A percentile compares a stretch with the other conserved stretches of the same genome.
phyloP scores from a whole-genome alignment of 2,329 filamentous ascomycete genomes.

The Erysiphe pulchra region DNA sequence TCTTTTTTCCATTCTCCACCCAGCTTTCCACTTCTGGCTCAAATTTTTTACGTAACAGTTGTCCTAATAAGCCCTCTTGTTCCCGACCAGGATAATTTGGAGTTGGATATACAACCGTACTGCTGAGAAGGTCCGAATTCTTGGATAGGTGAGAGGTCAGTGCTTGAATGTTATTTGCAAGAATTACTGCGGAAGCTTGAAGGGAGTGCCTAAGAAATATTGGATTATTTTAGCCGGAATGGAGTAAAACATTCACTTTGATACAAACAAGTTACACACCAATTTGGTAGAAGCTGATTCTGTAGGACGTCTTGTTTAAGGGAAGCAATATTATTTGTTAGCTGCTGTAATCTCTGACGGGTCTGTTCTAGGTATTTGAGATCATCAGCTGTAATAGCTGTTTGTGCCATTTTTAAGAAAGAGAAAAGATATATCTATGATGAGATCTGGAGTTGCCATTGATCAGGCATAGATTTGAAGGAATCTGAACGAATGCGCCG shows the following conservation, averaged over 20 bases:
- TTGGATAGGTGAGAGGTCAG: constrained; percentile 38
- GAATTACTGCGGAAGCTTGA: constrained; percentile 44
- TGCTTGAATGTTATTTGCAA: constrained; percentile 42
- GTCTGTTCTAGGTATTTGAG: constrained; percentile 45
- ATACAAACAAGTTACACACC: constrained; percentile 20
- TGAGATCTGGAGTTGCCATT: too few relatives aligned
- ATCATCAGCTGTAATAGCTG: constrained; percentile 20
- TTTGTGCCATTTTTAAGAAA: constrained; percentile 5
- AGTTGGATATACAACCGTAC: constrained; percentile 48
- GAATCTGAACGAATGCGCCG: too few relatives aligned
- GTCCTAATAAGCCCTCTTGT: constrained; percentile 37
- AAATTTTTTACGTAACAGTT: constrained; percentile 59
- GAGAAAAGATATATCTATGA: too few relatives aligned
- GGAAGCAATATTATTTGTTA: constrained; percentile 41
- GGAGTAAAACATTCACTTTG: background rate
- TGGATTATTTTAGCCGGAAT: background rate
- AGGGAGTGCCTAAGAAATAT: constrained; percentile 31
- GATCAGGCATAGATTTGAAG: too few relatives aligned
- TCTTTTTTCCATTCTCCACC: constrained; percentile 34
- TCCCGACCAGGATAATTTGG: constrained; percentile 48
- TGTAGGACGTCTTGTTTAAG: constrained; percentile 33
- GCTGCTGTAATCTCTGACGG: constrained; percentile 38
- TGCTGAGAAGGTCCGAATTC: constrained; percentile 39
- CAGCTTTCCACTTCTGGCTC: constrained; percentile 54
- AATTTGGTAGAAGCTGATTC: constrained; percentile 38